These are phyloP conservation scores for Lichtheimia ramosa DNA, from an alignment of 371 early-diverging fungal species.

Conservation along the genomic window DNA sequence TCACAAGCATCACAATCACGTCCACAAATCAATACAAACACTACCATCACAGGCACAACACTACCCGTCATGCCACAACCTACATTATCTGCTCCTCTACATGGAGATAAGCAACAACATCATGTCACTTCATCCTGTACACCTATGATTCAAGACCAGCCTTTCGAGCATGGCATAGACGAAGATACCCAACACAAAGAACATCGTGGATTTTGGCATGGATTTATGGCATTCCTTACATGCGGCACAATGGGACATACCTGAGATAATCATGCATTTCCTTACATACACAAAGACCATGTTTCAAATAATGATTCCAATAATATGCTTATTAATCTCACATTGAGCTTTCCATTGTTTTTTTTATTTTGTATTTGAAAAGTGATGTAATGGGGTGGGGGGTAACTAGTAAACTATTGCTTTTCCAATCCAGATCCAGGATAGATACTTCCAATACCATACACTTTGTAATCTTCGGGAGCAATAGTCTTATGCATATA, in stretches of 20 bases:
- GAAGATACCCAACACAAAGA: slow-evolving; percentile 5
- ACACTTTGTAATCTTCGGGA: slow-evolving; percentile 33
- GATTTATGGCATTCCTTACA: slow-evolving; percentile 16
- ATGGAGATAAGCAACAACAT: neutral
- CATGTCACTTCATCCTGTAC: slow-evolving; percentile 5
- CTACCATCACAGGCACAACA: slow-evolving; percentile 11
- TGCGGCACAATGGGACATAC: slow-evolving; percentile 17
- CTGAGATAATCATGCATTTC: neutral
- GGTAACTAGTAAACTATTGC: too few species aligned
- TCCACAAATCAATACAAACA: slow-evolving; percentile 17
- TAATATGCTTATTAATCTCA: too few species aligned
- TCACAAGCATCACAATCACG: slow-evolving; percentile 10
- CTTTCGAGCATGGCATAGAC: neutral
- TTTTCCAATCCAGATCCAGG: too few species aligned
- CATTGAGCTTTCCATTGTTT: too few species aligned
- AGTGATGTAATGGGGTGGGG: too few species aligned
- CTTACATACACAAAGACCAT: too few species aligned
- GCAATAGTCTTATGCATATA: slow-evolving; percentile 68
- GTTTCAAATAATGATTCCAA: too few species aligned
- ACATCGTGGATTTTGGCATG: slow-evolving; percentile 23
- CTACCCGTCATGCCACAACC: slow-evolving; percentile 1
- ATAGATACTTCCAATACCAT: neutral
- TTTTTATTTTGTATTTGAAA: too few species aligned
- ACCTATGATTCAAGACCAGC: slow-evolving; percentile 8
- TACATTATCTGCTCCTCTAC: neutral